Evolutionary conservation across 2,329 filamentous ascomycete genomes (phyloP), one percentile per base, ranked within the genome.

Genomic region (Tricladium varicosporioides): DNA sequence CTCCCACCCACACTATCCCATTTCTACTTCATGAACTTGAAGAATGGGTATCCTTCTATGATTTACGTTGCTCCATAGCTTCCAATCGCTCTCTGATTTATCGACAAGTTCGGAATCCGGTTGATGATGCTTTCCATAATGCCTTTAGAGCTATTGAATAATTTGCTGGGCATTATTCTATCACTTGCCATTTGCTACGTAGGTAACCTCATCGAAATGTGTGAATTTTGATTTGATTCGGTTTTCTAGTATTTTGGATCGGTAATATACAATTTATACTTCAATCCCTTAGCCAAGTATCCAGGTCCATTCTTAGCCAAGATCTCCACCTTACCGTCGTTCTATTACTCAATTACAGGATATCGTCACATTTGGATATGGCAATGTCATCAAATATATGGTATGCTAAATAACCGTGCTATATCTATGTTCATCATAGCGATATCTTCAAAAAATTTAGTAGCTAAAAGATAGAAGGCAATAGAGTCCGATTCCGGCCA

Each of bases 381-480:
- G 46, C 19, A 48, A 32, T 48, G 46, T n/a, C 46, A 48, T 14
- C 46, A 48, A 48, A 48, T 48, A n/a, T 48, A 48, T 27, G 46
- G 46, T 48, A n/a, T 19, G 36, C 22, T 40, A 11, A 40, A 13
- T 40, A 10, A 13, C 36, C 36, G 2, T 4, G 9, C 36, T 40
- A 11, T 40, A 4, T 13, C 36, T 40, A 13, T n/a, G 4, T 13
- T n/a, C 36, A 40, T 10, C n/a, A n/a, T 2, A 11, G 36, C 36
- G 11, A n/a, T 40, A 10, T n/a, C 10, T 40, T n/a, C n/a, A 40
- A 11, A 36, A 7, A 27, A 27, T 27, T 27, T 7, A 27, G 22
- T 27, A 27, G 22, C 22, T 27, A 27, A 27, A 27, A 27, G 22
- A 27, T 27, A 27, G 7, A 40, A 56, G 53, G 53, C 5, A 22